A percentile compares a stretch with the other conserved stretches of the same genome.
Conservation (phyloP, 2,329 filamentous ascomycete genomes). For the Colletotrichum tropicicola region DNA sequence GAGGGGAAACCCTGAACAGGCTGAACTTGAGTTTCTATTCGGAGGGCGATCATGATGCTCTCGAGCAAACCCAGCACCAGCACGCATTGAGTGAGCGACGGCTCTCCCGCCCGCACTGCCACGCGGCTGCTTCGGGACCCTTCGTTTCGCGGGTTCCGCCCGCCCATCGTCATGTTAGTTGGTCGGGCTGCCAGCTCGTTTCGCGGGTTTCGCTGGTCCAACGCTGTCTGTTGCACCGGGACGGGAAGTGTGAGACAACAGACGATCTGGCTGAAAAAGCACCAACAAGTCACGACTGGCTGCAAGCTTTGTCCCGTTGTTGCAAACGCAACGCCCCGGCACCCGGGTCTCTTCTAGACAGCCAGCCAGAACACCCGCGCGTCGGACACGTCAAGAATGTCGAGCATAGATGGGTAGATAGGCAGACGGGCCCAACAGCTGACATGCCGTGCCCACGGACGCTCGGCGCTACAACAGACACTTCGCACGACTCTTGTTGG, state of each 20-base stretch:
- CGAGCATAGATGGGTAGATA: background rate
- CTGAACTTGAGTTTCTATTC: slow-evolving; percentile 19
- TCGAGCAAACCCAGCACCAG: slow-evolving; percentile 11
- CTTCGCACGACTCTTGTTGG: background rate
- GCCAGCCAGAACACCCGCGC: no score
- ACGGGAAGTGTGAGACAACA: slow-evolving; percentile 6
- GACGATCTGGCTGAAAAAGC: background rate
- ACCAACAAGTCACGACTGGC: background rate
- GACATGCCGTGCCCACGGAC: slow-evolving; percentile 13
- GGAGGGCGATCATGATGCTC: slow-evolving; percentile 20
- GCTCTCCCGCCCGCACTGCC: slow-evolving; percentile 10
- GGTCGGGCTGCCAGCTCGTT: no score
- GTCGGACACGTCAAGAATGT: background rate
- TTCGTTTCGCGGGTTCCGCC: slow-evolving; percentile 6
- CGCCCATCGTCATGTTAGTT: slow-evolving; percentile 10
- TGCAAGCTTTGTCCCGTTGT: slow-evolving; percentile 14
- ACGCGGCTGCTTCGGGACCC: slow-evolving; percentile 13
- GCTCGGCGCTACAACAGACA: slow-evolving; percentile 1
- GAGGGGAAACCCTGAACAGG: slow-evolving; percentile 26
- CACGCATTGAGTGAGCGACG: background rate
- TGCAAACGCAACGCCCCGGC: slow-evolving; percentile 14
- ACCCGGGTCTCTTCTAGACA: slow-evolving; percentile 9
- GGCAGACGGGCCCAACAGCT: background rate
- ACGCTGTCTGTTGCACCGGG: background rate
- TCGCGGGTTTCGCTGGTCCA: slow-evolving; percentile 7